Base-by-base conservation (phyloP, 2,329 filamentous ascomycete genomes). In the Thermochaetoides dissita region DNA sequence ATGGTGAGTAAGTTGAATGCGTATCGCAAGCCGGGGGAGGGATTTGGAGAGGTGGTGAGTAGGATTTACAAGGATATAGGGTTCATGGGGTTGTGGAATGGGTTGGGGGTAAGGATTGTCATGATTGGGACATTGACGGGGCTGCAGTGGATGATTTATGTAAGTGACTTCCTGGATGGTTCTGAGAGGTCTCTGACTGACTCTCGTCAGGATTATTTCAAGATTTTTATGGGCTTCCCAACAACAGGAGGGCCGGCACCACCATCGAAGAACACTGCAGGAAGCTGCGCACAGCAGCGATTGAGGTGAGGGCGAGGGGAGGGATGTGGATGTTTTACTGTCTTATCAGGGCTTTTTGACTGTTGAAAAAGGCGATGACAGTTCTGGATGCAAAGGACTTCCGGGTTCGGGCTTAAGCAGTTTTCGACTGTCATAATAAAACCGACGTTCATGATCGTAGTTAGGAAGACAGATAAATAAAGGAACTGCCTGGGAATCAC, bases 1-100 rank as follows among this genome's bases (percentile, higher is more conserved):
- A 89, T 94, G 79, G 87, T 94, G 49, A 87, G 81, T 61, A 94
- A 94, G 68, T 68, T 94, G 52, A 94, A 94, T 57, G 79, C 84
- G 30, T 79, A 79, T 53, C 79, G 85, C 40, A 69, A 78, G 57
- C 61, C 81, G 2, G 84, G 85, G 30, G 87, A 94, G 66, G 76
- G 74, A 2, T 85, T 89, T 49, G 84, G 81, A 11, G 69, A 71
- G 33, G 86, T 83, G n/a, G 74, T 84, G 52, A 65, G 74, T 45
- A 74, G 86, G 36, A 91, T 94, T 55, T 94, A 94, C 66, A 75
- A 72, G 55, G 83, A 93, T 33, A 91, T 93, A 55, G 87, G 87
- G 30, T 93, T 94, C 62, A 54, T 53, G 10, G 88, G 88, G n/a
- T 71, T 95, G 29, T 94, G 88, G 88, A 94, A 93, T 56, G 88